phyloP scores from a whole-genome alignment of 768 basidiomycete species.

The Boletellus sp. region DNA sequence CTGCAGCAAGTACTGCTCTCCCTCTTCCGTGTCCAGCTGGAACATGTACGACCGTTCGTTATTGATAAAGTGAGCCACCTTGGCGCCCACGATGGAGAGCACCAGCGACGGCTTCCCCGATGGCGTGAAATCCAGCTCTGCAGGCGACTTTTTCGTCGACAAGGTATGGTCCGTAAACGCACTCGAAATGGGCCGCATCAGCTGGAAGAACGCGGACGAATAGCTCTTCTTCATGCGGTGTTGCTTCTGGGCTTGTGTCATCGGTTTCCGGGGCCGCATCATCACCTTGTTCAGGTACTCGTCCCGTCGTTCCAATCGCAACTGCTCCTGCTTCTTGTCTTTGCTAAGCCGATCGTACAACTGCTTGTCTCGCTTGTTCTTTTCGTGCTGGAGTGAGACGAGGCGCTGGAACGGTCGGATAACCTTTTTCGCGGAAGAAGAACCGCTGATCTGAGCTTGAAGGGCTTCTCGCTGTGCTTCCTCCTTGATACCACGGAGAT shows the following conservation, averaged over 20 bases:
- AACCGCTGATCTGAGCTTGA: conserved; percentile 40
- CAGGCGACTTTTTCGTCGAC: conserved; percentile 52
- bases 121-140: conserved; percentile 72
- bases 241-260: conserved; percentile 57
- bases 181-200: conserved; percentile 87
- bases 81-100: conserved; percentile 69
- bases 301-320: conserved; percentile 67
- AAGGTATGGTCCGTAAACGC: conserved; percentile 68
- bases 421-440: conserved; percentile 49
- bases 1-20: conserved; percentile 78
- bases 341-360: conserved; percentile 65
- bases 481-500: conserved; percentile 69
- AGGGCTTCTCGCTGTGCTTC: conserved; percentile 66
- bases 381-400: conserved; percentile 69
- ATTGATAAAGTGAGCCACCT: conserved; percentile 67
- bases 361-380: conserved; percentile 72
- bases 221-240: conserved; percentile 88
- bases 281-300: conserved; percentile 73
- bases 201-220: conserved; percentile 73
- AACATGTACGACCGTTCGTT: conserved; percentile 81
- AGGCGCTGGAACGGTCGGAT: conserved; percentile 65
- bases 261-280: conserved; percentile 56
- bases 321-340: conserved; percentile 75
- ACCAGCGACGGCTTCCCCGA: conserved; percentile 73
- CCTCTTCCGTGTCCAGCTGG: conserved; percentile 82